Evolutionary conservation across 768 basidiomycete species (phyloP).

Genomic region (Krasilnikovozyma curviuscula): DNA sequence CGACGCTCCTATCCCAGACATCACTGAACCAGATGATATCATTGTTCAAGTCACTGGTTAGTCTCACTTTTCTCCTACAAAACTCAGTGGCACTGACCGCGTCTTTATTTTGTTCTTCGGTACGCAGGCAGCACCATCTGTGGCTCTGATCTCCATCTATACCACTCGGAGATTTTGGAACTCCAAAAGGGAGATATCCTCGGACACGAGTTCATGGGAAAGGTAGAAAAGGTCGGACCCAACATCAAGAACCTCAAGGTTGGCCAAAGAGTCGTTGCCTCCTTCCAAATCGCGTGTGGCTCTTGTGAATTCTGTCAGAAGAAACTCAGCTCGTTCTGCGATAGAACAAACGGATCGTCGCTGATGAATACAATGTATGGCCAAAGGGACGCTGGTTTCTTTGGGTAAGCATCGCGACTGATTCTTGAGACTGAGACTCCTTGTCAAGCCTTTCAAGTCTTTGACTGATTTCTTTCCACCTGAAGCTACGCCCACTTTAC

Average conservation of each 20-base stretch:
- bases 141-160: slow-evolving; percentile 42
- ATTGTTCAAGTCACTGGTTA: slow-evolving; percentile 50
- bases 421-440: background rate
- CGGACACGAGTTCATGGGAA: slow-evolving; percentile 33
- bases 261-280: slow-evolving; percentile 49
- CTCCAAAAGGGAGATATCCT: slow-evolving; percentile 52
- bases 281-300: slow-evolving; percentile 61
- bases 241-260: slow-evolving; percentile 40
- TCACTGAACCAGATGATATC: slow-evolving; percentile 56
- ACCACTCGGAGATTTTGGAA: slow-evolving; percentile 28
- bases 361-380: slow-evolving; percentile 24
- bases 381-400: slow-evolving; percentile 49
- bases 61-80: background rate
- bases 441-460: background rate
- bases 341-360: slow-evolving; percentile 48
- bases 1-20: slow-evolving; percentile 37
- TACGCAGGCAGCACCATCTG: slow-evolving; percentile 39
- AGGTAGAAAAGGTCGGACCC: slow-evolving; percentile 45
- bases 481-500: slow-evolving; percentile 34
- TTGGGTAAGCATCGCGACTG: slow-evolving; percentile 37
- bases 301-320: slow-evolving; percentile 50
- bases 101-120: background rate
- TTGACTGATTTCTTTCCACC: background rate
- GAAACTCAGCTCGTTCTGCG: slow-evolving; percentile 53
- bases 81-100: background rate